Conservation (phyloP, 495 filamentous ascomycete species). For the Cercophora sp. region DNA sequence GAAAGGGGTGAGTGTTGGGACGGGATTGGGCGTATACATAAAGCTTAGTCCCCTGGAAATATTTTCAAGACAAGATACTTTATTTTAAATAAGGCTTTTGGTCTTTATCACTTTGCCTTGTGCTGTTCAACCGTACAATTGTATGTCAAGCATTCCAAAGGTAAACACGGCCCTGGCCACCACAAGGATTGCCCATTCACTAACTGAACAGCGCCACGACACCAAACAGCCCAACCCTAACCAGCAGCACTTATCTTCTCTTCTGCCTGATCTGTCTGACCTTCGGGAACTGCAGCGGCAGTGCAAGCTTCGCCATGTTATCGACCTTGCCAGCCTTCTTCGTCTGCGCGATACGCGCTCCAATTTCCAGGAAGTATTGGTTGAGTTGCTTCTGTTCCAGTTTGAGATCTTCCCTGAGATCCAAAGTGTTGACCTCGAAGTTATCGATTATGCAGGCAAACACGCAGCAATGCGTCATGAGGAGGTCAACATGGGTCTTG, state of each 20-base stretch:
- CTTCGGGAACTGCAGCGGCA: constrained; percentile 83
- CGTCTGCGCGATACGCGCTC: constrained; percentile 55
- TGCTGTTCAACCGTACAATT: no score
- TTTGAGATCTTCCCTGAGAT: constrained; percentile 74
- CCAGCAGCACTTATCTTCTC: constrained; percentile 7
- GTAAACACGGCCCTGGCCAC: no score
- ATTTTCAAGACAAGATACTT: no score
- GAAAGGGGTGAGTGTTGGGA: no score
- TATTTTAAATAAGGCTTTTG: no score
- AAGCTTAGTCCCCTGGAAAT: no score
- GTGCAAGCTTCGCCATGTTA: constrained; percentile 62
- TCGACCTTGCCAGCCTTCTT: constrained; percentile 49
- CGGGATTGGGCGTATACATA: no score
- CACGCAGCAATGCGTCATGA: constrained; percentile 66
- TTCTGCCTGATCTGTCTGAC: constrained; percentile 21
- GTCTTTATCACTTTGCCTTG: no score
- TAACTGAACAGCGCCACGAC: no score
- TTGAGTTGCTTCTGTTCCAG: constrained; percentile 62
- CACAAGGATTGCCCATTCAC: no score
- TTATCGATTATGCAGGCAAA: constrained; percentile 68
- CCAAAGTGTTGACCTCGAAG: constrained; percentile 69
- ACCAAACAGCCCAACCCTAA: background rate
- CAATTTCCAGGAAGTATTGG: constrained; percentile 78
- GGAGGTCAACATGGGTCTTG: constrained; percentile 58
- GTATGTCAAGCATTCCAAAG: no score